These are phyloP conservation scores for Patellaria atrata DNA, from an alignment of 495 filamentous ascomycete species.

Conservation along the genomic window DNA sequence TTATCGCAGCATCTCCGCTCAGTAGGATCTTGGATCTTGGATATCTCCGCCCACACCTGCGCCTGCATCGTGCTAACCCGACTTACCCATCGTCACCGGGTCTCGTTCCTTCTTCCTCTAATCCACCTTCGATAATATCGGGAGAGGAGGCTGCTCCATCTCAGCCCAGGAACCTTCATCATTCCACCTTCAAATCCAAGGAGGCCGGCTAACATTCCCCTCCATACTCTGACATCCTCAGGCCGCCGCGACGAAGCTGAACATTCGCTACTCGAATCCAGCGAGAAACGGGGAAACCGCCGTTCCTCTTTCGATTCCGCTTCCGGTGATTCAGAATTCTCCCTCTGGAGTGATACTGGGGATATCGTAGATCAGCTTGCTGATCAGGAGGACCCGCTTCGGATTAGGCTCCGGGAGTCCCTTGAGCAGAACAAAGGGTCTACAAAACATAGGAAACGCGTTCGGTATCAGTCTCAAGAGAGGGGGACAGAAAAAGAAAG, in stretches of 20 bases:
- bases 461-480: slow-evolving; percentile 33
- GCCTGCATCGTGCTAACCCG: too few species aligned
- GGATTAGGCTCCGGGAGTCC: slow-evolving; percentile 45
- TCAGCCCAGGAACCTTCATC: slow-evolving; percentile 36
- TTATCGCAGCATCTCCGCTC: too few species aligned
- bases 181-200: slow-evolving; percentile 38
- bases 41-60: too few species aligned
- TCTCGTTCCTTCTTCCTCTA: too few species aligned
- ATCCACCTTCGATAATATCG: slow-evolving; percentile 4
- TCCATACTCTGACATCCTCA: slow-evolving; percentile 37
- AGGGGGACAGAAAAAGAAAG: slow-evolving; percentile 20
- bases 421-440: slow-evolving; percentile 41
- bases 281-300: slow-evolving; percentile 37
- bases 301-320: slow-evolving; percentile 33
- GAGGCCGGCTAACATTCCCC: slow-evolving; percentile 40
- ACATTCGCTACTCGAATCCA: slow-evolving; percentile 28
- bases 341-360: slow-evolving; percentile 80
- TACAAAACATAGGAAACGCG: slow-evolving; percentile 32
- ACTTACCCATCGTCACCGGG: too few species aligned
- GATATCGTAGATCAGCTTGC: slow-evolving; percentile 83
- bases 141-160: slow-evolving; percentile 36
- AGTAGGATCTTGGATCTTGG: too few species aligned
- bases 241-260: slow-evolving; percentile 26
- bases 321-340: slow-evolving; percentile 58
- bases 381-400: slow-evolving; percentile 65